Evolutionary conservation across 495 filamentous ascomycete genomes (phyloP), one percentile per base, ranked within the genome.

Genomic region (Podospora fimiseda): DNA sequence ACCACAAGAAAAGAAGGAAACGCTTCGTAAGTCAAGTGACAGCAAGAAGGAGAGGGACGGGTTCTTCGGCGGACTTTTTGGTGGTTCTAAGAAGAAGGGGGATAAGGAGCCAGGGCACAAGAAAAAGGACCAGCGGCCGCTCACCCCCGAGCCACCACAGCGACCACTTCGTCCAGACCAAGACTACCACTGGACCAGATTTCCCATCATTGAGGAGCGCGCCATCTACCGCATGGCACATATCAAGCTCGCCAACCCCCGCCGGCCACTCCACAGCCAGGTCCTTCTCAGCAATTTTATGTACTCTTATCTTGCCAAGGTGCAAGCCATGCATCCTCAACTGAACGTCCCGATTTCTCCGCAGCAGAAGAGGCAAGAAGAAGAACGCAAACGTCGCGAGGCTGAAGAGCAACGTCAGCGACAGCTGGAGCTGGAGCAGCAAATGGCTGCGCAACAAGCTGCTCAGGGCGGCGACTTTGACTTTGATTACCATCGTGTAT

Each of bases 271-370:
- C 30, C 89, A 95, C 61, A 96, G 91, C 42, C 93, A 99, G 65
- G 93, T 99, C 20, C 77, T 99, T 48, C 83, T 99, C 59, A 96
- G 91, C 70, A 99, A 99, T 62, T 99, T 99, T 69, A 99, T 99
- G 93, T 99, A 99, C 75, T 92, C 88, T 24, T 99, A 99, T 67
- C 80, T 99, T 57, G 94, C 92, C 48, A 97, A 97, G 70, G 93
- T 99, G 30, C 93, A 98, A 70, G 88, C 93, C 57, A 95, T 96
- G 86, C 93, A 97, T 64, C 93, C 94, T 23, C 87, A 91, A 57
- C 84, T 95, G 59, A 83, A 90, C 60, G 81, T 90, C 43, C 85
- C 86, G 42, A 76, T 82, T 50, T 79, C 82, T 37, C 79, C 80
- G 41, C 76, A 84, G 57, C 80, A 80, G 53, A 80, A 83, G 69